Evolutionary conservation across 495 filamentous ascomycete species (phyloP).

Genomic region (Aspergillus coremiiformis): DNA sequence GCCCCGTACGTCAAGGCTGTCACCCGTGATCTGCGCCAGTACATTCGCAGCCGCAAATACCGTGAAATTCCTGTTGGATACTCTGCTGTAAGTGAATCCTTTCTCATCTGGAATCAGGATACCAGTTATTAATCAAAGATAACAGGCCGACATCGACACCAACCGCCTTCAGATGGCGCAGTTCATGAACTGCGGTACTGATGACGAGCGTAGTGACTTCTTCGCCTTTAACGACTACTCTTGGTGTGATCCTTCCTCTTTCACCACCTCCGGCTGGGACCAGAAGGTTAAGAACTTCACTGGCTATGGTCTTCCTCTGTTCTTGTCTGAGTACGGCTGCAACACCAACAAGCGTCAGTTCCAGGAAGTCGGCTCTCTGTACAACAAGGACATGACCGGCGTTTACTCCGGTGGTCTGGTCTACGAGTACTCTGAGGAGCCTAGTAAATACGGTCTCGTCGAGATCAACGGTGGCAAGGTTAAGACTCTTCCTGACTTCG

Average conservation of each 20-base stretch:
- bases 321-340: constrained; percentile 95
- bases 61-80: constrained; percentile 86
- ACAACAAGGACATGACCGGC: constrained; percentile 73
- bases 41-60: constrained; percentile 65
- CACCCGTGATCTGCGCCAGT: constrained; percentile 85
- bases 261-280: constrained; percentile 72
- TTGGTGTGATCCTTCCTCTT: constrained; percentile 84
- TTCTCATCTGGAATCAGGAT: constrained; percentile 22
- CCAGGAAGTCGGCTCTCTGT: constrained; percentile 71
- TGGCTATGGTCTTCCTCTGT: constrained; percentile 85
- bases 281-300: constrained; percentile 88
- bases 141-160: constrained; percentile 58
- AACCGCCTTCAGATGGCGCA: constrained; percentile 84
- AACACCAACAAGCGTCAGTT: constrained; percentile 72
- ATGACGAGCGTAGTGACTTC: constrained; percentile 83
- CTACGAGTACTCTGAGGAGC: constrained; percentile 87
- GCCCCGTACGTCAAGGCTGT: constrained; percentile 91
- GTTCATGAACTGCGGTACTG: constrained; percentile 91
- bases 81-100: constrained; percentile 52
- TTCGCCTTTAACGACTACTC: constrained; percentile 99
- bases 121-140: not conserved
- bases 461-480: constrained; percentile 52
- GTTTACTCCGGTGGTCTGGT: constrained; percentile 96
- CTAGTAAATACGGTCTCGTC: constrained; percentile 70
- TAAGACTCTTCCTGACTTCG: constrained; percentile 55